A percentile compares a stretch with the other conserved stretches of the same genome.
Evolutionary conservation across 83 land plant genomes (phyloP).

Genomic region (Isoetes engelmannii): DNA sequence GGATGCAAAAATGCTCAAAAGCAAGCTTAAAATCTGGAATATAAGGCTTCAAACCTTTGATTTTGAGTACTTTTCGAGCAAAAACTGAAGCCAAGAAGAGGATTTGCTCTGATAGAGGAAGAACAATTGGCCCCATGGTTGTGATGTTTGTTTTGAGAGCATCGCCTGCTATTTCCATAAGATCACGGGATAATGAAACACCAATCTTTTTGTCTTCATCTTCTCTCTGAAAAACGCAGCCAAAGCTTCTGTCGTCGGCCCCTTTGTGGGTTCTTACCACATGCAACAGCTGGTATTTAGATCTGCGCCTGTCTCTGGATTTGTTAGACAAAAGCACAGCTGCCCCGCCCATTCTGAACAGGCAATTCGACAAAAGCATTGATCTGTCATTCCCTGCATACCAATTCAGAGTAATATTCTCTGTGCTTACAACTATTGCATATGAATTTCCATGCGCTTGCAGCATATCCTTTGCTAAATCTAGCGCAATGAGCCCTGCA

Average conservation of each 20-base stretch:
- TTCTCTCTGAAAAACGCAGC: constrained; percentile 39
- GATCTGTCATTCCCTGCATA: constrained; percentile 44
- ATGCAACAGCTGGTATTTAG: constrained; percentile 49
- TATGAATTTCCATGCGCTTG: constrained; percentile 22
- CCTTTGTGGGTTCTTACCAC: constrained; percentile 53
- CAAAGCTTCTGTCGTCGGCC: constrained; percentile 39
- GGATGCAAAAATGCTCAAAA: constrained; percentile 38
- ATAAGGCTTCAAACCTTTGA: constrained; percentile 42
- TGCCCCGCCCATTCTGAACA: constrained; percentile 50
- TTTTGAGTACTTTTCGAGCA: constrained; percentile 13
- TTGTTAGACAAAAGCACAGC: constrained; percentile 41
- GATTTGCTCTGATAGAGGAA: constrained; percentile 46
- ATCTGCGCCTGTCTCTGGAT: constrained; percentile 28
- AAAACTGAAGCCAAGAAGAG: constrained; percentile 23
- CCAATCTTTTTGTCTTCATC: constrained; percentile 35
- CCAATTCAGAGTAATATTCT: constrained; percentile 32
- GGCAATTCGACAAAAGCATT: constrained; percentile 48
- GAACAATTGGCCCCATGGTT: constrained; percentile 41
- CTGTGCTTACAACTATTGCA: constrained; percentile 31
- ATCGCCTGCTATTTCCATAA: constrained; percentile 45
- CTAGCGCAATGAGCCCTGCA: constrained; percentile 29
- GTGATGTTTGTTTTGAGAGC: constrained; percentile 32
- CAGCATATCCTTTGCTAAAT: constrained; percentile 39
- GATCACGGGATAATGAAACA: constrained; percentile 38
- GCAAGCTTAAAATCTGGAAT: constrained; percentile 43